Conservation (phyloP, 495 filamentous ascomycete genomes). For the Penicillium paxilli region DNA sequence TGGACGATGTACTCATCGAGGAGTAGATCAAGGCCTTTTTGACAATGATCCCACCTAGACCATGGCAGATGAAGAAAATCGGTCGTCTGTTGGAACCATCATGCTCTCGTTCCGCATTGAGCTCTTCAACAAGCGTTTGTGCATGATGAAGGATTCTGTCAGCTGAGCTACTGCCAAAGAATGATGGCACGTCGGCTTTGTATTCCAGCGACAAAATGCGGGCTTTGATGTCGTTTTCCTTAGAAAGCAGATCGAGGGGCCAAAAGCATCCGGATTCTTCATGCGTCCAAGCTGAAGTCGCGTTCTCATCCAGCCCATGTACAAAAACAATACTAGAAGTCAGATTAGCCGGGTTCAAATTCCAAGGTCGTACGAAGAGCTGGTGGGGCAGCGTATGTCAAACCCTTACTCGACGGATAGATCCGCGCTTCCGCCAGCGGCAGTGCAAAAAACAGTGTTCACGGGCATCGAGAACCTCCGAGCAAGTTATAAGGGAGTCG, state of each 20-base stretch:
- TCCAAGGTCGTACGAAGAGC: not conserved
- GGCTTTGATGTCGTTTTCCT: constrained; percentile 8
- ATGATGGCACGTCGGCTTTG: constrained; percentile 10
- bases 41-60: constrained; percentile 53
- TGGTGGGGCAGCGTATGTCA: not conserved
- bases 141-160: constrained; percentile 23
- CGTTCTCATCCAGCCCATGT: constrained; percentile 36
- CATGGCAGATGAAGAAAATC: constrained; percentile 46
- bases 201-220: constrained; percentile 25
- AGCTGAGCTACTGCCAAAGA: not conserved
- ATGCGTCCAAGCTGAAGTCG: constrained; percentile 24
- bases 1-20: constrained; percentile 16
- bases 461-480: not conserved
- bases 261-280: constrained; percentile 11
- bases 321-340: constrained; percentile 37
- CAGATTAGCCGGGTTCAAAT: constrained; percentile 33
- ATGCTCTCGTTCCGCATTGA: not conserved
- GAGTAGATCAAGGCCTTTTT: constrained; percentile 31
- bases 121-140: constrained; percentile 14
- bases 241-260: constrained; percentile 14
- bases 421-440: not conserved
- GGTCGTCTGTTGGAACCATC: not conserved
- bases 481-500: not conserved
- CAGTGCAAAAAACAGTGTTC: not conserved
- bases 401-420: not conserved